Percentiles rank a stretch among this genome's conserved stretches.
phyloP scores from a whole-genome alignment of 2,329 filamentous ascomycete species.

The Ophiostoma pallidulum region DNA sequence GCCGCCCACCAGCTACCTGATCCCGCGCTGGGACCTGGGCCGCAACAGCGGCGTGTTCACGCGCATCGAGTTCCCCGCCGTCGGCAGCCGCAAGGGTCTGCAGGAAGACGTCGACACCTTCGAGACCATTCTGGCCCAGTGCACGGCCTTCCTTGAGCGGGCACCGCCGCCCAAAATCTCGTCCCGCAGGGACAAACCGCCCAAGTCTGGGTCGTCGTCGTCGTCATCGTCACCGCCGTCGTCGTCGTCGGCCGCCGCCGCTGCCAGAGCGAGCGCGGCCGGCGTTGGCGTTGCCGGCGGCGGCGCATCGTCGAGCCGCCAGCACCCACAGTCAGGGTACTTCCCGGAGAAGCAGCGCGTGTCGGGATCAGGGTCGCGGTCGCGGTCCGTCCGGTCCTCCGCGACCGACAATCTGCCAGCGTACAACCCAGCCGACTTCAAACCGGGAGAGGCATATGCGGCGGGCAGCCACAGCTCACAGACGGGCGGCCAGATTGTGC shows the following conservation, averaged over 20 bases:
- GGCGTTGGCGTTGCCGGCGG: conserved; percentile 10
- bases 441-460: conserved; percentile 69
- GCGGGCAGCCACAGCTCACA: conserved; percentile 47
- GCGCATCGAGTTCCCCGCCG: conserved; percentile 75
- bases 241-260: background rate
- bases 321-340: background rate
- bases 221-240: too few relatives aligned
- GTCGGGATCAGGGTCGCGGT: conserved; percentile 14
- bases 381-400: conserved; percentile 22
- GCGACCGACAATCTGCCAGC: conserved; percentile 39
- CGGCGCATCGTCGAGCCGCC: conserved; percentile 1
- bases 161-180: conserved; percentile 50
- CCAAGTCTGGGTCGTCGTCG: background rate
- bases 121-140: conserved; percentile 90
- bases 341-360: background rate
- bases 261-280: background rate
- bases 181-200: conserved; percentile 21
- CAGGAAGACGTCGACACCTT: conserved; percentile 94
- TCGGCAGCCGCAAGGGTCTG: conserved; percentile 61
- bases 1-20: conserved; percentile 83
- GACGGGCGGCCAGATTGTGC: conserved; percentile 69
- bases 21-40: conserved; percentile 89
- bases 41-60: conserved; percentile 86
- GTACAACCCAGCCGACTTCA: conserved; percentile 78
- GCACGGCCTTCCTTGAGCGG: conserved; percentile 87